Percentiles rank a stretch among this genome's conserved stretches.
These are phyloP conservation scores for Talaromyces sp. DNA, from an alignment of 2,329 filamentous ascomycete genomes.

Conservation along the genomic window DNA sequence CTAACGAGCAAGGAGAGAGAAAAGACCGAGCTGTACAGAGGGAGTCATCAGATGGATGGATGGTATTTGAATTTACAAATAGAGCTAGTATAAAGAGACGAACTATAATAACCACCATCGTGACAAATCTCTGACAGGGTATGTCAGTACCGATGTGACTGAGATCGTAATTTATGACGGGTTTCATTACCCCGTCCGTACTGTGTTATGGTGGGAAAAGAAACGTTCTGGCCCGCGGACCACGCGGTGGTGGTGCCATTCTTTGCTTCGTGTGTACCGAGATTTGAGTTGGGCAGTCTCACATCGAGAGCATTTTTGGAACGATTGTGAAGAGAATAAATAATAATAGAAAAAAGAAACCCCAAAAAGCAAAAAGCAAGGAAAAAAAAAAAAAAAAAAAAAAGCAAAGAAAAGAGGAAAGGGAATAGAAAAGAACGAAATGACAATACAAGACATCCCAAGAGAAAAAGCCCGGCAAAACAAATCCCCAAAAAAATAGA, in stretches of 20 bases:
- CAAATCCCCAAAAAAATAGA: not conserved
- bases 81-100: not conserved
- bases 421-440: not conserved
- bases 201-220: too few relatives aligned
- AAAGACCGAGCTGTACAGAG: not conserved
- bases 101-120: not conserved
- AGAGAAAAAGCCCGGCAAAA: too few relatives aligned
- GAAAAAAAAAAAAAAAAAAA: not conserved
- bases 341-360: too few relatives aligned
- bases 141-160: not conserved
- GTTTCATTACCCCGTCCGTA: too few relatives aligned
- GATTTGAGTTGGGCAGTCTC: not conserved
- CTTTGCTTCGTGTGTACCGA: not conserved
- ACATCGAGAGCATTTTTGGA: not conserved
- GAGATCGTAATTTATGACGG: slow-evolving; percentile 2
- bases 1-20: not conserved
- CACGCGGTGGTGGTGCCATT: slow-evolving; percentile 9
- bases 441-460: not conserved
- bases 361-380: too few relatives aligned
- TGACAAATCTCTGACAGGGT: slow-evolving; percentile 1
- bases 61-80: not conserved
- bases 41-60: not conserved
- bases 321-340: too few relatives aligned
- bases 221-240: slow-evolving; percentile 7
- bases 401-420: too few relatives aligned